phyloP scores from a whole-genome alignment of 495 filamentous ascomycete genomes.

The Tuber magnatum region DNA sequence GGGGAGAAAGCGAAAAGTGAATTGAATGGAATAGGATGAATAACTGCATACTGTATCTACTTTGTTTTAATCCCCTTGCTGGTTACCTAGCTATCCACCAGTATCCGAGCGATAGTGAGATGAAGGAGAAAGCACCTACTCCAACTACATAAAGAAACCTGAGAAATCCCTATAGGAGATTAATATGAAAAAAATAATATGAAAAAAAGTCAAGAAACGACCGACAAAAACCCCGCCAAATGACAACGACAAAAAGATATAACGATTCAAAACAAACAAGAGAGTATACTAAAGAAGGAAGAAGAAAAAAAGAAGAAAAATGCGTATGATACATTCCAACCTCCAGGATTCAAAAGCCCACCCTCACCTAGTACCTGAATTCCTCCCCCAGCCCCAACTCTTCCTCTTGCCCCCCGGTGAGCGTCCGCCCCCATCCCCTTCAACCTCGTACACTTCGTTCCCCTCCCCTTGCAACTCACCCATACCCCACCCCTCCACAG shows the following conservation, averaged over 20 bases:
- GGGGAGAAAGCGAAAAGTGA: background rate
- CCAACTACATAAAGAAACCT: background rate
- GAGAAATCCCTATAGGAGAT: background rate
- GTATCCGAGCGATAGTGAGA: background rate
- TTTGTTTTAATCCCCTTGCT: background rate
- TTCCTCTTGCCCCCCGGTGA: background rate
- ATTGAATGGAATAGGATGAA: background rate
- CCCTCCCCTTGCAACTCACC: background rate
- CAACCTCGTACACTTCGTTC: background rate
- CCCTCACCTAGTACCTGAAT: background rate
- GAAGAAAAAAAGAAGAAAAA: background rate
- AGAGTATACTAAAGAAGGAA: background rate
- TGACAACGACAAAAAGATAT: background rate
- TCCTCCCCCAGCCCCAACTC: background rate
- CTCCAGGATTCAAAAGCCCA: background rate
- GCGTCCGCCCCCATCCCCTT: background rate
- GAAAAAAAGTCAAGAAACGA: background rate
- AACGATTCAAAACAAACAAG: background rate
- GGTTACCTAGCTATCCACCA: too few species aligned
- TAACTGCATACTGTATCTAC: slow-evolving; percentile 1
- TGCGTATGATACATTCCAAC: background rate
- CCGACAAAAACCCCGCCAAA: background rate
- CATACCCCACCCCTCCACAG: background rate
- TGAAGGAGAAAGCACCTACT: background rate
- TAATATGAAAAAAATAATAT: background rate